phyloP scores from a whole-genome alignment of 768 basidiomycete species.

The Pleurotus salmoneostramineus region DNA sequence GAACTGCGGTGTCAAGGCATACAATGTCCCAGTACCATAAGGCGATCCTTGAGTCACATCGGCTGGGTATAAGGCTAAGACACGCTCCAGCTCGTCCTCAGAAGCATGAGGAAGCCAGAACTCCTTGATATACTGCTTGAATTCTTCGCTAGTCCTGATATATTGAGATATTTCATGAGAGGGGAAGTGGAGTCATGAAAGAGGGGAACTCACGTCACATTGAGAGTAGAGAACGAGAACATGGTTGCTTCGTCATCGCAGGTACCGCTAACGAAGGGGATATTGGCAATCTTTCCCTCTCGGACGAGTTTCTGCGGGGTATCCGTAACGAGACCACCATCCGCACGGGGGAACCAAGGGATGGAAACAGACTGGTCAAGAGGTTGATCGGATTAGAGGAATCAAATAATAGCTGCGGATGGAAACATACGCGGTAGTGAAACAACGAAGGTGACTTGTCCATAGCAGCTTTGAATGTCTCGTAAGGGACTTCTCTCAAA shows the following conservation, averaged over 20 bases:
- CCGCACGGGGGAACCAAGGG: constrained; percentile 22
- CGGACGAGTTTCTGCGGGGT: constrained; percentile 18
- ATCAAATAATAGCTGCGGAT: neutral
- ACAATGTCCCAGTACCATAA: constrained; percentile 33
- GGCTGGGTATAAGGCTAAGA: constrained; percentile 11
- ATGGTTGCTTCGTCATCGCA: constrained; percentile 37
- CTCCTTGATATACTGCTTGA: constrained; percentile 20
- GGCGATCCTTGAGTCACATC: constrained; percentile 32
- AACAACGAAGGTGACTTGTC: constrained; percentile 16
- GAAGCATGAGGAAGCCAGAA: neutral
- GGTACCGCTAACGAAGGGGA: constrained; percentile 29
- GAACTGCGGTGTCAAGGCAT: constrained; percentile 41
- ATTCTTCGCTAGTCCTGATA: constrained; percentile 12
- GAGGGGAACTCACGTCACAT: constrained; percentile 17
- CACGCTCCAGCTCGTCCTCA: neutral
- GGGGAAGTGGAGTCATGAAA: neutral
- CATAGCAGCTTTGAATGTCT: constrained; percentile 16
- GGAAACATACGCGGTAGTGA: constrained; percentile 12
- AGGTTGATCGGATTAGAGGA: neutral
- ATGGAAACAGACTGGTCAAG: constrained; percentile 28
- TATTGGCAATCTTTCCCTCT: constrained; percentile 22
- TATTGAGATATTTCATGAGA: neutral
- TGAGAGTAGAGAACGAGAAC: constrained; percentile 19
- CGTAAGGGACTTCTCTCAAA: constrained; percentile 14
- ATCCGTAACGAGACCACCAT: constrained; percentile 23